Evolutionary conservation across 106 monocot species (phyloP).

Genomic region (Ottelia alismoides): DNA sequence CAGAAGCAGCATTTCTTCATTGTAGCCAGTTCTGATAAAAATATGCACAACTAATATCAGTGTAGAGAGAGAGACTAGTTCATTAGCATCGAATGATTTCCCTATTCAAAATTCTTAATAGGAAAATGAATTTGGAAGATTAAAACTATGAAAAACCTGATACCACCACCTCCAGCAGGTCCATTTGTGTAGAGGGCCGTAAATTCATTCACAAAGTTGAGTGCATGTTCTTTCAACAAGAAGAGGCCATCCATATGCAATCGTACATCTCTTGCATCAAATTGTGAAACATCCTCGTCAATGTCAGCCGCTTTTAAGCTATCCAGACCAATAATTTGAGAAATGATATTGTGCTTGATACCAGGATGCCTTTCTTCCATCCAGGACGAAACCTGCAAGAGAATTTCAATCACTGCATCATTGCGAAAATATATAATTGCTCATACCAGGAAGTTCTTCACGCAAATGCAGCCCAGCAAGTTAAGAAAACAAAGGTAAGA

Average conservation of each 20-base stretch:
- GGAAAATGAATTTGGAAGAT: conserved; percentile 1
- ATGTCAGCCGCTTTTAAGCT: conserved; percentile 50
- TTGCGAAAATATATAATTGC: too few relatives aligned
- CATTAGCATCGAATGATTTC: too few relatives aligned
- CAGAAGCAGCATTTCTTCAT: conserved; percentile 69
- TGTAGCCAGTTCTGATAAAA: conserved; percentile 67
- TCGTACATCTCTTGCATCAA: conserved; percentile 51
- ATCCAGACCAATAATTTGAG: conserved; percentile 78
- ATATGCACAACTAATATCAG: conserved; percentile 6
- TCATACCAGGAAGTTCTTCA: too few relatives aligned
- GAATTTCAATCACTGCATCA: neutral
- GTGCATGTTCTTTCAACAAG: conserved; percentile 54
- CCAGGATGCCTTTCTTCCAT: conserved; percentile 77
- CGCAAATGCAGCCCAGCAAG: too few relatives aligned
- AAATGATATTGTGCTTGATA: conserved; percentile 40
- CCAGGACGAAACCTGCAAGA: conserved; percentile 80
- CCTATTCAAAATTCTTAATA: neutral
- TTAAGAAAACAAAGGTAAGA: too few relatives aligned
- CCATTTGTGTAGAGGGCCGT: conserved; percentile 95
- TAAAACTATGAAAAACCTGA: conserved; percentile 28
- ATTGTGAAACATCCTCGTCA: conserved; percentile 3
- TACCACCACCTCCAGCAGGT: conserved; percentile 96
- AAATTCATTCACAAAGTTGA: conserved; percentile 64
- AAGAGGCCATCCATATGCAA: conserved; percentile 95
- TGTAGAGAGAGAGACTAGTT: too few relatives aligned